A percentile compares a stretch with the other conserved stretches of the same genome.
These are phyloP conservation scores for Aspergillus candidus DNA, from an alignment of 2,329 filamentous ascomycete species.

Conservation along the genomic window DNA sequence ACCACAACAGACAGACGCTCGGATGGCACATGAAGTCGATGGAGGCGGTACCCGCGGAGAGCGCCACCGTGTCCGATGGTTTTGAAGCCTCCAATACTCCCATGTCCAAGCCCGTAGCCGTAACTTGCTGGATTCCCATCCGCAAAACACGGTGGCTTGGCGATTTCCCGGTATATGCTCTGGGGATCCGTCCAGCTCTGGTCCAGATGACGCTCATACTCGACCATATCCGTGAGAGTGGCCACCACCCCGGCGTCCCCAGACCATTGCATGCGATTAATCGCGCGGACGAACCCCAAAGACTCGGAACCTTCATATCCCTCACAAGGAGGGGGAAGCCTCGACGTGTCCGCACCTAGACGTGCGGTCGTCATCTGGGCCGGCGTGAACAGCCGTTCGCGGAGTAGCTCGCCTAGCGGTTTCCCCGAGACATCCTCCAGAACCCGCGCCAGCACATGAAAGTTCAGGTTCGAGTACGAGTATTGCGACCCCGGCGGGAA, in stretches of 20 bases:
- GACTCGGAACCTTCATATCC: constrained; percentile 41
- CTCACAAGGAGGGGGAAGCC: constrained; percentile 35
- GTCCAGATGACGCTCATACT: constrained; percentile 40
- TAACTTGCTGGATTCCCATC: constrained; percentile 35
- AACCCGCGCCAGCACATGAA: constrained; percentile 33
- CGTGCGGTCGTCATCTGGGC: constrained; percentile 40
- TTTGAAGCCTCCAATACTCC: constrained; percentile 19
- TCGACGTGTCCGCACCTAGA: constrained; percentile 33
- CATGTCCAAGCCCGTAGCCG: constrained; percentile 31
- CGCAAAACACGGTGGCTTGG: constrained; percentile 23
- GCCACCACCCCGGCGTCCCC: constrained; percentile 43
- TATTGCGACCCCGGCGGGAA: constrained; percentile 41
- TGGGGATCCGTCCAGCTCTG: constrained; percentile 22
- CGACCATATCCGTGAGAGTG: constrained; percentile 43
- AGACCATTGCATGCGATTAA: constrained; percentile 43
- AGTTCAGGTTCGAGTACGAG: constrained; percentile 43
- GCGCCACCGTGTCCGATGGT: constrained; percentile 39
- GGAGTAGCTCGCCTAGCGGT: constrained; percentile 31
- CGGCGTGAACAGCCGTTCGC: constrained; percentile 35
- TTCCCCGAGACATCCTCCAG: constrained; percentile 36
- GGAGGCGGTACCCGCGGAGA: constrained; percentile 37
- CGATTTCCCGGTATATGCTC: constrained; percentile 31
- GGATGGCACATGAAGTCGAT: constrained; percentile 30
- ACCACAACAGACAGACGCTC: constrained; percentile 36
- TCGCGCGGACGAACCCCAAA: constrained; percentile 30